A percentile compares a stretch with the other conserved stretches of the same genome.
phyloP scores from a whole-genome alignment of 768 basidiomycete species.

The Tulasnella sp. region DNA sequence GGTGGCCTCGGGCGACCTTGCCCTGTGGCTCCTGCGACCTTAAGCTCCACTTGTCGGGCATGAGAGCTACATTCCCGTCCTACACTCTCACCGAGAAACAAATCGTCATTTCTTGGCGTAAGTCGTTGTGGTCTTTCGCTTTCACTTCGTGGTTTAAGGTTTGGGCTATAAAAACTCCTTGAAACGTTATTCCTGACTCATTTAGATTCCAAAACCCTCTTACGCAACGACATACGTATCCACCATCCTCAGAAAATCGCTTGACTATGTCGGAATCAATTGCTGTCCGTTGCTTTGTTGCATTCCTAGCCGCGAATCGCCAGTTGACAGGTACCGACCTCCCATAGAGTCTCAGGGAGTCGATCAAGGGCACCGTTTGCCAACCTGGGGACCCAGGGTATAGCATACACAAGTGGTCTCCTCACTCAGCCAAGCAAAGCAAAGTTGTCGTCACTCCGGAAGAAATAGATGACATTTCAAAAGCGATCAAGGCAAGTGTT shows the following conservation, averaged over 20 bases:
- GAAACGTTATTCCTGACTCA: no score
- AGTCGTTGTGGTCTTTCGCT: no score
- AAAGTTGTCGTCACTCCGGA: slow-evolving; percentile 10
- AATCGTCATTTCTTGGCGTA: no score
- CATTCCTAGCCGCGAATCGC: neutral
- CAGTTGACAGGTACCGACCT: neutral
- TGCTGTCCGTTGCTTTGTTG: neutral
- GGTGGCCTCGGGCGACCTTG: no score
- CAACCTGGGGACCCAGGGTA: slow-evolving; percentile 20
- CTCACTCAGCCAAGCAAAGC: slow-evolving; percentile 23
- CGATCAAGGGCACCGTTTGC: neutral
- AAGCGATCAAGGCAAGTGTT: neutral
- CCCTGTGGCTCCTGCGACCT: no score
- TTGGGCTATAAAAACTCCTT: no score
- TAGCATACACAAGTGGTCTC: slow-evolving; percentile 25
- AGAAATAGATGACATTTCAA: neutral
- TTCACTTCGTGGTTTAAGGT: no score
- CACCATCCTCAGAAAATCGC: neutral
- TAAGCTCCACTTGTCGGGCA: no score
- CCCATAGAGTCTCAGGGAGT: neutral
- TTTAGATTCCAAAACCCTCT: no score
- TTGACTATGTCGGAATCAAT: neutral
- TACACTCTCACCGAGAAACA: no score
- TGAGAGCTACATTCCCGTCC: no score
- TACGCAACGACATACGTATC: no score